Evolutionary conservation across 306 rosid genomes (phyloP), one percentile per base, ranked within the genome.

Genomic region (Lupinus albus): DNA sequence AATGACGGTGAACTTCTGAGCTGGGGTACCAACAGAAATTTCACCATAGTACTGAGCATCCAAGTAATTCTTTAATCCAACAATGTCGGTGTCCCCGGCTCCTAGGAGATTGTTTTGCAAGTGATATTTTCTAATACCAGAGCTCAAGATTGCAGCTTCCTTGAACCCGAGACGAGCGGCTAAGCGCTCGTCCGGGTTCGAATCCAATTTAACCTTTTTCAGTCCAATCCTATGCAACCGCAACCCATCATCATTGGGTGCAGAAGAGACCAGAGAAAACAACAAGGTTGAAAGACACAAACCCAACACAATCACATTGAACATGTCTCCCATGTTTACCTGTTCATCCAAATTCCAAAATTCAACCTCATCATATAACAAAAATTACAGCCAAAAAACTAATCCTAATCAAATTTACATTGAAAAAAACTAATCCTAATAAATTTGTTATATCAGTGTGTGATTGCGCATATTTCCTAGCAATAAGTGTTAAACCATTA

Each of bases 31-130:
- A 67, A 93, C 81, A 45, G 58, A 61, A 18, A 93, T 88, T 73
- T 90, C 99, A 60, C 99, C 99, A 65, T 78, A 89, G 68, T 93
- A 93, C 71, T 90, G 97, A 84, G 99, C 97, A 81, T 93, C 96
- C 85, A 93, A 47, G 78, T 86, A 93, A 76, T 93, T 93, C 82
- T 85, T 90, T 13, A 93, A 55, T 0, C 70, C 67, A 51, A 93
- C 89, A 70, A 88, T 62, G 72, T 90, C 96, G 0, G 76, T 0
- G 4, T 76, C 76, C 47, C 2, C 64, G 4, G 58, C 17, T 9
- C 72, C 80, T 20, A 82, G 86, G 7, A 81, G 69, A 21, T 77
- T 69, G 67, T 72, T 35, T 44, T 16, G 70, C 25, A 67, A 61
- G 72, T 15, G 66, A 61, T 83, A 72, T 73, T 89, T 84, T 17